Evolutionary conservation across 2,329 filamentous ascomycete genomes (phyloP).

Genomic region (Exophiala alcalophila): DNA sequence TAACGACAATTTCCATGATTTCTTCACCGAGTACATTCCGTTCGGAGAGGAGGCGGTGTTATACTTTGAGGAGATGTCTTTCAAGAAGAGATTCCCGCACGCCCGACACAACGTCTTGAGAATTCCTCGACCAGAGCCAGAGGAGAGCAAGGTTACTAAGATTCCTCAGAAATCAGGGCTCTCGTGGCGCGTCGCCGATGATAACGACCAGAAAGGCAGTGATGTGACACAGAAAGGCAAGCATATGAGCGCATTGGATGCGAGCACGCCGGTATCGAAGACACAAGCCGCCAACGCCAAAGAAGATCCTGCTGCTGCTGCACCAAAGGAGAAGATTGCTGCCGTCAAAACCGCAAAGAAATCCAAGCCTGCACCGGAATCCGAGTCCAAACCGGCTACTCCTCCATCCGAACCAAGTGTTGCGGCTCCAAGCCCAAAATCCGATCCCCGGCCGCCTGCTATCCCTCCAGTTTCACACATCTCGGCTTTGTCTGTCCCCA

Average conservation of each 20-base stretch:
- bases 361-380: conserved; percentile 28
- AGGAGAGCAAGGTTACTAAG: conserved; percentile 70
- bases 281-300: conserved; percentile 16
- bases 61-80: conserved; percentile 93
- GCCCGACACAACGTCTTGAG: conserved; percentile 53
- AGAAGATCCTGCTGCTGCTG: conserved; percentile 20
- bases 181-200: conserved; percentile 71
- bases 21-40: conserved; percentile 95
- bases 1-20: conserved; percentile 98
- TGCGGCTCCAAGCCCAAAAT: conserved; percentile 31
- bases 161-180: conserved; percentile 84
- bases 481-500: conserved; percentile 70
- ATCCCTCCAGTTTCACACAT: conserved; percentile 60
- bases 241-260: conserved; percentile 46
- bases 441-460: conserved; percentile 39
- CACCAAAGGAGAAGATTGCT: conserved; percentile 33
- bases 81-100: conserved; percentile 76
- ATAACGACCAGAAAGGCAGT: conserved; percentile 54
- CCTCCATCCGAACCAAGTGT: conserved; percentile 41
- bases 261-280: conserved; percentile 21
- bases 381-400: conserved; percentile 14
- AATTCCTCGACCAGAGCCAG: conserved; percentile 50
- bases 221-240: conserved; percentile 54
- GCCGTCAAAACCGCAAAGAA: conserved; percentile 38
- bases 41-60: conserved; percentile 92